Percentiles rank a stretch among this genome's conserved stretches.
Conservation (phyloP, 2,329 filamentous ascomycete genomes). For the Daldinia sp. region DNA sequence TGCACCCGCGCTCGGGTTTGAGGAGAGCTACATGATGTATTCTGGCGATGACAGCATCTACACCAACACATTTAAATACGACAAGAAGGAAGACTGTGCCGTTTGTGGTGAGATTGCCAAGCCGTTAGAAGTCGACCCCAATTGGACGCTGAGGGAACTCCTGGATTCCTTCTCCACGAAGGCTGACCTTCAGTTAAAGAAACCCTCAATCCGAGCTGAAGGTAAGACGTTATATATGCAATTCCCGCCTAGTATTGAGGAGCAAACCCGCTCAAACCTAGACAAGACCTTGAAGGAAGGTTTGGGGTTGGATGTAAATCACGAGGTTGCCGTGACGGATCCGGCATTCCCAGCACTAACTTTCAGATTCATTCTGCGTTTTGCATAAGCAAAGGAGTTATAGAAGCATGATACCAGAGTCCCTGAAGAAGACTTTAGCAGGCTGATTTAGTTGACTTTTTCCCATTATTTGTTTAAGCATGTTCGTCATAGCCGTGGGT, state of each 20-base stretch:
- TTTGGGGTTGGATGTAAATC: conserved; percentile 75
- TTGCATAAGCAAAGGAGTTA: conserved; percentile 42
- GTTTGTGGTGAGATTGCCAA: conserved; percentile 88
- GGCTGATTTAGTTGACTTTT: neutral
- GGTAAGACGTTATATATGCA: conserved; percentile 92
- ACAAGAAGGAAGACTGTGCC: conserved; percentile 93
- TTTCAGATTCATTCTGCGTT: conserved; percentile 64
- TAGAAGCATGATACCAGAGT: conserved; percentile 27
- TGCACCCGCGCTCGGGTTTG: conserved; percentile 79
- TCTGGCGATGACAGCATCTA: conserved; percentile 95
- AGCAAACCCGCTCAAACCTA: conserved; percentile 85
- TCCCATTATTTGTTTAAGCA: neutral
- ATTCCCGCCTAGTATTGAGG: conserved; percentile 79
- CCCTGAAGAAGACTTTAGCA: neutral
- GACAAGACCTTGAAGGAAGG: conserved; percentile 75
- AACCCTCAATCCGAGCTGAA: conserved; percentile 82
- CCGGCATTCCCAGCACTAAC: conserved; percentile 83
- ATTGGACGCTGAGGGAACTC: conserved; percentile 80
- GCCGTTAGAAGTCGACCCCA: conserved; percentile 74
- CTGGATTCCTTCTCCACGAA: conserved; percentile 83
- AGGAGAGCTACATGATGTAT: conserved; percentile 99
- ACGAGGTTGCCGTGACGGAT: conserved; percentile 92
- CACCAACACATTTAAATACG: conserved; percentile 95
- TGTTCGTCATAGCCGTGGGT: neutral
- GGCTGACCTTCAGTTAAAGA: conserved; percentile 92